Percentiles rank a stretch among this genome's conserved stretches.
These are phyloP conservation scores for Penicillium simplicissimum DNA, from an alignment of 495 filamentous ascomycete species.

Conservation along the genomic window DNA sequence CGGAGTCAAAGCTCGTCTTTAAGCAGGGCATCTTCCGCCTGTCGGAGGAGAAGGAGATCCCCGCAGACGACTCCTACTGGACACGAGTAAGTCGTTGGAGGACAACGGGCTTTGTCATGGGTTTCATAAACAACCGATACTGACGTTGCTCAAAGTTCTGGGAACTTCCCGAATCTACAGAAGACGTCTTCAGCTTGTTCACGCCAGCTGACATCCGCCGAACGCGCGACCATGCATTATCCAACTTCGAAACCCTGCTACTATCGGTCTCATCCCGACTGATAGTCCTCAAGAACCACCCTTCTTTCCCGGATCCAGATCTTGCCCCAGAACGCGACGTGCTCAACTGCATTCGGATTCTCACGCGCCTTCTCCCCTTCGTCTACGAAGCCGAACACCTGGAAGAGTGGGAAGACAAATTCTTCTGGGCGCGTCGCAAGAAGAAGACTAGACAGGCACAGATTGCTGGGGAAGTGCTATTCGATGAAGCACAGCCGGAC, in stretches of 20 bases:
- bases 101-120: neutral
- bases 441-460: constrained; percentile 57
- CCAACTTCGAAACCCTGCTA: constrained; percentile 91
- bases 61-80: constrained; percentile 91
- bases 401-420: constrained; percentile 83
- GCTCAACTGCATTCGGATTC: constrained; percentile 88
- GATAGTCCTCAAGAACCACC: constrained; percentile 77
- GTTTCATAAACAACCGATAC: neutral
- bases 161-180: constrained; percentile 93
- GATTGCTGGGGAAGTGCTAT: constrained; percentile 71
- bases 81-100: constrained; percentile 60
- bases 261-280: constrained; percentile 79
- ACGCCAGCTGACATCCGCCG: constrained; percentile 90
- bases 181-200: constrained; percentile 97
- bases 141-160: constrained; percentile 67
- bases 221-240: constrained; percentile 79
- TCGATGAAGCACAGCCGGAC: constrained; percentile 68
- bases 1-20: constrained; percentile 98
- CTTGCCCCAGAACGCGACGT: constrained; percentile 87
- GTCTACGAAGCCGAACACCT: constrained; percentile 89
- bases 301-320: constrained; percentile 86
- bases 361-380: constrained; percentile 90
- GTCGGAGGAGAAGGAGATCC: constrained; percentile 85
- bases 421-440: constrained; percentile 84
- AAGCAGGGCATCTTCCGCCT: constrained; percentile 98